These are phyloP conservation scores for Beauveria sp. DNA, from an alignment of 2,329 filamentous ascomycete species.

Conservation along the genomic window DNA sequence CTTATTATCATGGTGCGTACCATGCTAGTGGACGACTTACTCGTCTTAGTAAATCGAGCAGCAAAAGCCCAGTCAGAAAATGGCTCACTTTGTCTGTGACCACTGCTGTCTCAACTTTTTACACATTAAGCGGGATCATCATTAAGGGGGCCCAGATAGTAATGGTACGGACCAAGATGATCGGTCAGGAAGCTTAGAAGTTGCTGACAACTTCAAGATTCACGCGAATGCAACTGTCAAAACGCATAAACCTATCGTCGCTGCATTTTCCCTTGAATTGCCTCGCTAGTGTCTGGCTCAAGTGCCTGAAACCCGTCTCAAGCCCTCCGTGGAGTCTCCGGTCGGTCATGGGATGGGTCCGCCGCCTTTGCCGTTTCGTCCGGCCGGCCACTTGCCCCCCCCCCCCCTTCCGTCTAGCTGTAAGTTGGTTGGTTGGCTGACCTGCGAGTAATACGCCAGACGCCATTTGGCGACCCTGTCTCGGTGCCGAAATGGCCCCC, in stretches of 20 bases:
- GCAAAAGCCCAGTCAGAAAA: background rate
- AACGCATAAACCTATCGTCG: background rate
- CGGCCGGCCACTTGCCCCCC: background rate
- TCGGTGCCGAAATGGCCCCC: constrained; percentile 6
- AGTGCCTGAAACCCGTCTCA: constrained; percentile 6
- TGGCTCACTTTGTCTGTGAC: background rate
- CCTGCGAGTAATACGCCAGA: constrained; percentile 8
- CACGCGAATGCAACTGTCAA: background rate
- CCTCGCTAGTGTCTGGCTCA: background rate
- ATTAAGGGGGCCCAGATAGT: background rate
- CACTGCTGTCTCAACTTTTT: background rate
- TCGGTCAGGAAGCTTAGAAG: background rate
- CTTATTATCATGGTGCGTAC: background rate
- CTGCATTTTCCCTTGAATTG: background rate
- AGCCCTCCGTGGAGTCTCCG: constrained; percentile 9
- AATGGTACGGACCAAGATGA: background rate
- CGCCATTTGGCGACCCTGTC: constrained; percentile 7
- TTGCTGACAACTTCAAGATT: background rate
- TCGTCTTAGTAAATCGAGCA: background rate
- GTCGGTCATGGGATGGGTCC: background rate
- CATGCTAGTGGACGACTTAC: background rate
- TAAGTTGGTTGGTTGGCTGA: background rate
- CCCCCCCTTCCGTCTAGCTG: background rate
- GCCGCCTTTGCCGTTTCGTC: constrained; percentile 11
- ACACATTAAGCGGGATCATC: background rate